A percentile compares a stretch with the other conserved stretches of the same genome.
Conservation (phyloP, 2,329 filamentous ascomycete species). For the Sporothrix mexicana region DNA sequence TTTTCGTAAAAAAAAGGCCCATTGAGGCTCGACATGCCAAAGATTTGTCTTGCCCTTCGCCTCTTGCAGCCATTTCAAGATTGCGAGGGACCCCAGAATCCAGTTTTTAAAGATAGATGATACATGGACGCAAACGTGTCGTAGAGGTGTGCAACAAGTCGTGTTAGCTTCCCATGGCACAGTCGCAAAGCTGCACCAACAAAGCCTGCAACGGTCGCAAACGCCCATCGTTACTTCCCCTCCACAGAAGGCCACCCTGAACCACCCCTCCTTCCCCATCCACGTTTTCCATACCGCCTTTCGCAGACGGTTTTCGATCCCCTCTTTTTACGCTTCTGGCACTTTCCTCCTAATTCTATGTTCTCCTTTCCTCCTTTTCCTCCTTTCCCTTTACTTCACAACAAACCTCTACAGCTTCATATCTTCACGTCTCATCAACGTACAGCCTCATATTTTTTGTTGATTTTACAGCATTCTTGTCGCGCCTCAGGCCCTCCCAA, state of each 20-base stretch:
- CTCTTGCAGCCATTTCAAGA: background rate
- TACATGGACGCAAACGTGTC: background rate
- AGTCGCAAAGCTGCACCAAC: background rate
- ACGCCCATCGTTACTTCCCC: slow-evolving; percentile 12
- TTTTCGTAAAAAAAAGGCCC: background rate
- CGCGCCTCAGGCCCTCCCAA: background rate
- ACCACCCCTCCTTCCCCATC: slow-evolving; percentile 30
- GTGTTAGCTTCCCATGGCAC: background rate
- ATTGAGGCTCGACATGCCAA: background rate
- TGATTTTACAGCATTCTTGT: background rate
- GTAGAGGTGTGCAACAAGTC: slow-evolving; percentile 4
- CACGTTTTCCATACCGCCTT: slow-evolving; percentile 28
- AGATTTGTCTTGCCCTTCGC: background rate
- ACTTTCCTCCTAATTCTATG: slow-evolving; percentile 9
- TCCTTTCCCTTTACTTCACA: background rate
- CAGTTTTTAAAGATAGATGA: background rate
- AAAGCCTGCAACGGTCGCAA: slow-evolving; percentile 12
- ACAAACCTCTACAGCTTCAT: background rate
- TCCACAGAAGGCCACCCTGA: slow-evolving; percentile 14
- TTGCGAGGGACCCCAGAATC: background rate
- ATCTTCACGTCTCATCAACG: too few relatives aligned
- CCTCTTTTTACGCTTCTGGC: slow-evolving; percentile 12
- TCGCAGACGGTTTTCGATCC: slow-evolving; percentile 11
- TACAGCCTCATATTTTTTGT: background rate
- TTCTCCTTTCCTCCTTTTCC: background rate